Evolutionary conservation across 306 rosid genomes (phyloP).

Genomic region (Medicago lupulina): DNA sequence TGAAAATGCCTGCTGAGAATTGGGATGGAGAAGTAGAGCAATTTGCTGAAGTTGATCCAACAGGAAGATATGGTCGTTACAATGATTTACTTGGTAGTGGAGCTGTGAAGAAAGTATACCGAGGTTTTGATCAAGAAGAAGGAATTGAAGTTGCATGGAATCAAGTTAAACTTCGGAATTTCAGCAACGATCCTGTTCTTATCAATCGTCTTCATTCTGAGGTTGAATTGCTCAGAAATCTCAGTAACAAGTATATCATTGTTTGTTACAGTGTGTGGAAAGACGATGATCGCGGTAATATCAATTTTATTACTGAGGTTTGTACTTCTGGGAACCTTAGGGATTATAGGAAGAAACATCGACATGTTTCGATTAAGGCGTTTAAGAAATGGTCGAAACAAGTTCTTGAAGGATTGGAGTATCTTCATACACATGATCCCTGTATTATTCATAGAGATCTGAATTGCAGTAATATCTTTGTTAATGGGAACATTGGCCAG

Average conservation of each 20-base stretch:
- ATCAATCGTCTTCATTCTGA: conserved; percentile 73
- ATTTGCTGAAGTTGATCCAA: conserved; percentile 86
- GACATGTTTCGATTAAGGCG: conserved; percentile 79
- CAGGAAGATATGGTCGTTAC: conserved; percentile 82
- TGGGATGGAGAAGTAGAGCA: conserved; percentile 62
- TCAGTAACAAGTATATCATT: conserved; percentile 75
- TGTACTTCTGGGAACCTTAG: conserved; percentile 90
- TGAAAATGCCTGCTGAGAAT: conserved; percentile 74
- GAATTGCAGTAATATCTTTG: conserved; percentile 91
- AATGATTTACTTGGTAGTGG: conserved; percentile 77
- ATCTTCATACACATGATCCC: conserved; percentile 89
- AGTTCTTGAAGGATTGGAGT: conserved; percentile 86
- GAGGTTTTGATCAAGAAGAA: conserved; percentile 91
- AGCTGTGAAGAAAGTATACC: conserved; percentile 85
- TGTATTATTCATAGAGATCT: conserved; percentile 96
- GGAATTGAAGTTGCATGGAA: conserved; percentile 98
- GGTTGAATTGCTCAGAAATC: conserved; percentile 66
- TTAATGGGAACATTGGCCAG: conserved; percentile 91
- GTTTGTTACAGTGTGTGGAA: conserved; percentile 85
- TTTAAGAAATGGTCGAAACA: conserved; percentile 97
- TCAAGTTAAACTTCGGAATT: conserved; percentile 72
- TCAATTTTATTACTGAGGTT: conserved; percentile 89
- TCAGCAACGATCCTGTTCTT: conserved; percentile 68
- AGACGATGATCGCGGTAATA: conserved; percentile 58
- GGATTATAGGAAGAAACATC: conserved; percentile 86